phyloP scores from a whole-genome alignment of 164 flowering plant species.

The Aristolochia fimbriata region DNA sequence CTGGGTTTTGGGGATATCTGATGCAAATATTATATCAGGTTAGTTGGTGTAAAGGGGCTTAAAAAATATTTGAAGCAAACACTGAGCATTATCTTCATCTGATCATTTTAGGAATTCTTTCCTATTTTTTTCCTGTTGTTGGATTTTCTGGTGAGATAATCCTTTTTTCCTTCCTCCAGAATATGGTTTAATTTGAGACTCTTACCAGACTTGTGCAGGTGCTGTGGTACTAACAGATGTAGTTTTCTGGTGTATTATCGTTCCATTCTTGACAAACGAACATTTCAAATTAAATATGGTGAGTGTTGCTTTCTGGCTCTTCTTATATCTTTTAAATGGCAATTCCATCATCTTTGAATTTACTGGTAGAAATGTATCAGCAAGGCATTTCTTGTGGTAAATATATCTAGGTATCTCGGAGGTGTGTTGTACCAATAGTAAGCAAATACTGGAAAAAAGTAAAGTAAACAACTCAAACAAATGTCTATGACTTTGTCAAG shows the following conservation, averaged over 20 bases:
- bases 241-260: slow-evolving; percentile 70
- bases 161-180: background rate
- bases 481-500: too few species aligned
- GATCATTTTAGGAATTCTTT: background rate
- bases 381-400: too few species aligned
- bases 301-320: slow-evolving; percentile 3
- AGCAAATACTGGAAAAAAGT: too few species aligned
- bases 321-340: background rate
- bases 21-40: slow-evolving; percentile 52
- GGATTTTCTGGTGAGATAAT: background rate
- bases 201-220: slow-evolving; percentile 60
- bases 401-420: too few species aligned
- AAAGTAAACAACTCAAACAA: too few species aligned
- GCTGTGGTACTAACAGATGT: slow-evolving; percentile 76
- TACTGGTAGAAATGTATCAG: too few species aligned
- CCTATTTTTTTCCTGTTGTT: background rate
- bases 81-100: too few species aligned
- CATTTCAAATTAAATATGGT: slow-evolving; percentile 40
- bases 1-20: slow-evolving; percentile 48
- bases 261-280: slow-evolving; percentile 44
- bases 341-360: too few species aligned
- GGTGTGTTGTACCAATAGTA: too few species aligned
- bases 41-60: background rate
- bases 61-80: too few species aligned
- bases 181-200: background rate